Percentiles rank a stretch among this genome's conserved stretches.
phyloP scores from a whole-genome alignment of 1,284 basidiomycete genomes.

The Papiliotrema flavescens region DNA sequence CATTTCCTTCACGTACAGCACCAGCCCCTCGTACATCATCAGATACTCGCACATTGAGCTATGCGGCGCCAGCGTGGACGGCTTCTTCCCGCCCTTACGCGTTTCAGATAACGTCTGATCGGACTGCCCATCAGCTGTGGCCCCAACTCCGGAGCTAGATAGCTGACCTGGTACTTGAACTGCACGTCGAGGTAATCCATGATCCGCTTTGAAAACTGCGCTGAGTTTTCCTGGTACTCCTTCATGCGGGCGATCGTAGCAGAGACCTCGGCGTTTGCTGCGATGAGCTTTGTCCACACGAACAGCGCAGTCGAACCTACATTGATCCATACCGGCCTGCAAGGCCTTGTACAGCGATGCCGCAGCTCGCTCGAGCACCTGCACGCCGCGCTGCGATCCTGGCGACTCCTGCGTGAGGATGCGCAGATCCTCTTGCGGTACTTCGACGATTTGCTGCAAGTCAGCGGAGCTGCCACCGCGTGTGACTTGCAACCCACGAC shows the following conservation, averaged over 20 bases:
- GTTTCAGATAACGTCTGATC: conserved; percentile 44
- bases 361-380: conserved; percentile 74
- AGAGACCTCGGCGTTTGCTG: conserved; percentile 70
- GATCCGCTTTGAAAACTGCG: conserved; percentile 86
- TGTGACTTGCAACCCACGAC: conserved; percentile 56
- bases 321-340: conserved; percentile 81
- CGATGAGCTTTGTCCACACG: not conserved
- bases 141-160: too few relatives aligned
- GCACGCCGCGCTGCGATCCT: conserved; percentile 70
- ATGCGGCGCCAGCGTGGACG: conserved; percentile 58
- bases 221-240: conserved; percentile 82
- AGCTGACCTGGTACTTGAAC: conserved; percentile 73
- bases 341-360: conserved; percentile 92
- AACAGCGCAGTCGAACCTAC: conserved; percentile 45
- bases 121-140: conserved; percentile 30
- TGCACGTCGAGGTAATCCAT: conserved; percentile 85
- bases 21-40: conserved; percentile 80
- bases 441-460: conserved; percentile 82
- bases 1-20: conserved; percentile 94
- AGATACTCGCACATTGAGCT: conserved; percentile 73
- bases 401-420: conserved; percentile 81
- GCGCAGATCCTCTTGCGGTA: conserved; percentile 70
- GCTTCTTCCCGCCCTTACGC: conserved; percentile 30
- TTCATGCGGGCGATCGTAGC: conserved; percentile 86
- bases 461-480: not conserved